Base-by-base conservation (phyloP, 75 land plant species). In the Ceratopteris richardii region DNA sequence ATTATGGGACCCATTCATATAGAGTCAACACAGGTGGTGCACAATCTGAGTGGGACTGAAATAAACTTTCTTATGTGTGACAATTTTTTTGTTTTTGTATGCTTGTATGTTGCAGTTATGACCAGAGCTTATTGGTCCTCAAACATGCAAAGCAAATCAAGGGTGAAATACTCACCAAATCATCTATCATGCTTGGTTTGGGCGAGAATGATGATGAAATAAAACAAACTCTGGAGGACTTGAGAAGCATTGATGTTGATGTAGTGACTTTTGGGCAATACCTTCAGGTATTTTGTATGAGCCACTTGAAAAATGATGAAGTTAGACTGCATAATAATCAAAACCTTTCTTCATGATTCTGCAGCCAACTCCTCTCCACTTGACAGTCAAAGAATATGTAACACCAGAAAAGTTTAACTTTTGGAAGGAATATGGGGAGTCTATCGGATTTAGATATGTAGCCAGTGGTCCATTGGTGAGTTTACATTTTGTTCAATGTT, bases 381-480 rank as follows among this genome's bases (percentile, higher is more conserved):
- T 92, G 50, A 88, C 97, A 2, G 97, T 92, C 16, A 92, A 92
- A 58, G 97, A 85, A 50, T 92, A 82, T 63, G 83, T 88, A 14
- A 82, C 83, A 12, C 97, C 94, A 52, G 97, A 91, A 58, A 91
- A 91, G 65, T 88, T 88, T 74, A 63, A 62, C 24, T 80, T 66
- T 63, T 91, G 97, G 97, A 91, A 84, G 60, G 85, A 84, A 31
- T 91, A 82, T 64, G 97, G 97, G 24, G 94, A 91, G 63, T 82
- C 93, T 1, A 77, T 88, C 51, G 97, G 97, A 50, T 91, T 88
- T 61, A 67, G 94, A 56, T 82, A 82, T 66, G 86, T 82, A 63
- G 86, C 86, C 33, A 82, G 86, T 57, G 86, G 86, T 22, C 86
- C 86, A 29, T 62, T 82, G 71, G 86, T 82, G 68, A 48, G 53